phyloP scores from a whole-genome alignment of 228 moss, liverwort and hornwort species.

The Sphagnum magellanicum region DNA sequence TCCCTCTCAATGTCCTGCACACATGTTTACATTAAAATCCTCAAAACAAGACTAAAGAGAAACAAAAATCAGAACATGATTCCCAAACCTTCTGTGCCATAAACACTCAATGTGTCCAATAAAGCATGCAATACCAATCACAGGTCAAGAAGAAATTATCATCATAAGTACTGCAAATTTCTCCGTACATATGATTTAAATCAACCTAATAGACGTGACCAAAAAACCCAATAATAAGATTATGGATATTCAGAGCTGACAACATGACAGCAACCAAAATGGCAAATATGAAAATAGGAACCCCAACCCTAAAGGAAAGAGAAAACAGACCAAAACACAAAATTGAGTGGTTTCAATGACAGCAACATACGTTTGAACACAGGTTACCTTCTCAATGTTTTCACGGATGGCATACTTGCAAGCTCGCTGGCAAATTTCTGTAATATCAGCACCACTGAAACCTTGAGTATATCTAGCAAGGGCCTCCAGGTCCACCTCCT shows the following conservation, averaged over 20 bases:
- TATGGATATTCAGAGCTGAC: too few species aligned
- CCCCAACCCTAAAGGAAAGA: too few species aligned
- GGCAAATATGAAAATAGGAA: too few species aligned
- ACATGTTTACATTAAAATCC: constrained; percentile 13
- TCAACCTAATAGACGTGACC: too few species aligned
- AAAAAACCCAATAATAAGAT: too few species aligned
- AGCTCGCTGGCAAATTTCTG: constrained; percentile 26
- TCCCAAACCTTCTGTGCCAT: background rate
- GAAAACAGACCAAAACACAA: too few species aligned
- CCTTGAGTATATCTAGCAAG: constrained; percentile 61
- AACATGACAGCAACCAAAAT: too few species aligned
- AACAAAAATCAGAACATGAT: background rate
- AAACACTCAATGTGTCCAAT: constrained; percentile 22
- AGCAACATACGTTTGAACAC: too few species aligned
- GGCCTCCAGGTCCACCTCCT: constrained; percentile 69
- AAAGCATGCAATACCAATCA: constrained; percentile 3
- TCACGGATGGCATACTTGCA: constrained; percentile 30
- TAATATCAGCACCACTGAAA: constrained; percentile 51
- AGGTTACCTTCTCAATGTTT: constrained; percentile 28
- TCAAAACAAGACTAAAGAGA: background rate
- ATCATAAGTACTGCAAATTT: background rate
- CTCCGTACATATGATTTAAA: background rate
- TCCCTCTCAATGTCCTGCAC: constrained; percentile 57
- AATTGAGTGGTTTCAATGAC: too few species aligned
- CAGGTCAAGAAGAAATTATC: background rate